Evolutionary conservation across 257 asterid species (phyloP).

Genomic region (Nicotiana tabacum): DNA sequence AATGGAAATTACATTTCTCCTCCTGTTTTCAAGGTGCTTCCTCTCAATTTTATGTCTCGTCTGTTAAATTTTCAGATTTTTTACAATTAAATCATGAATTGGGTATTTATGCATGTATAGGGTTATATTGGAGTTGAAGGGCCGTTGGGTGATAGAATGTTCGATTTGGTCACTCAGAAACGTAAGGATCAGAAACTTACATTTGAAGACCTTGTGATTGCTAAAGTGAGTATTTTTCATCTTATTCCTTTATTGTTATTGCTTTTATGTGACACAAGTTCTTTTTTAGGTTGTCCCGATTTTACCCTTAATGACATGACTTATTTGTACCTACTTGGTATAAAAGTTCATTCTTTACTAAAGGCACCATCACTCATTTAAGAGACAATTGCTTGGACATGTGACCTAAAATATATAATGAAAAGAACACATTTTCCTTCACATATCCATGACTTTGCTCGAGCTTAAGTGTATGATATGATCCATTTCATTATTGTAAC

Average conservation of each 20-base stretch:
- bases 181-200: conserved; percentile 71
- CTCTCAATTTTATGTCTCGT: not conserved
- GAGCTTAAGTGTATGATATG: too few relatives aligned
- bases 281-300: too few relatives aligned
- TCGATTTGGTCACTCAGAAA: conserved; percentile 66
- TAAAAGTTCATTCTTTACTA: too few relatives aligned
- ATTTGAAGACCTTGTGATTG: conserved; percentile 81
- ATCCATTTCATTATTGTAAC: too few relatives aligned
- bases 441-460: too few relatives aligned
- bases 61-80: not conserved
- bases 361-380: too few relatives aligned
- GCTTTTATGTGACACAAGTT: too few relatives aligned
- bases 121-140: conserved; percentile 67
- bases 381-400: too few relatives aligned
- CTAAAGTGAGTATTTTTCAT: conserved; percentile 46
- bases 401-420: too few relatives aligned
- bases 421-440: too few relatives aligned
- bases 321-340: too few relatives aligned
- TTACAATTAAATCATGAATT: not conserved
- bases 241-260: not conserved
- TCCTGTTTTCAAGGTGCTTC: conserved; percentile 64
- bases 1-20: conserved; percentile 45
- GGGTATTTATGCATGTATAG: conserved; percentile 24
- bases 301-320: too few relatives aligned
- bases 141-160: conserved; percentile 71